These are phyloP conservation scores for Irpex sp. DNA, from an alignment of 1,284 basidiomycete species.

Conservation along the genomic window DNA sequence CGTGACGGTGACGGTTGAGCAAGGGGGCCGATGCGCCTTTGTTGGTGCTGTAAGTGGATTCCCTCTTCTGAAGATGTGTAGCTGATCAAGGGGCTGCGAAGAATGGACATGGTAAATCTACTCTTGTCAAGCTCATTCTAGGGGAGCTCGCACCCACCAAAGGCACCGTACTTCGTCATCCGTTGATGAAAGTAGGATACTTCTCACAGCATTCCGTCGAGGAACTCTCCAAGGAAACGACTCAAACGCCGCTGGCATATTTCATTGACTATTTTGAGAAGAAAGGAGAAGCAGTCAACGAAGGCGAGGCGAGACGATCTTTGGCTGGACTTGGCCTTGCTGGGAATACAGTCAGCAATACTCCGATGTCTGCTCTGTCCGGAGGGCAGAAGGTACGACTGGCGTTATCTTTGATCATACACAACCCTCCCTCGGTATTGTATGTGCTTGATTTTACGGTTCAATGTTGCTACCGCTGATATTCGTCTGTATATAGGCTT, in stretches of 20 bases:
- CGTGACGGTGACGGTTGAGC: conserved; percentile 52
- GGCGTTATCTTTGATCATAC: conserved; percentile 42
- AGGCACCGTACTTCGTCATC: conserved; percentile 55
- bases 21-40: conserved; percentile 50
- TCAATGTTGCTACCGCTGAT: conserved; percentile 14
- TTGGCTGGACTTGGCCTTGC: conserved; percentile 47
- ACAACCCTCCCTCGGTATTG: conserved; percentile 45
- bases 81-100: not conserved
- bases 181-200: conserved; percentile 50
- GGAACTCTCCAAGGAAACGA: conserved; percentile 30
- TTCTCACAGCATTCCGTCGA: conserved; percentile 56
- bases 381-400: conserved; percentile 56
- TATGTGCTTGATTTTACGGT: conserved; percentile 7
- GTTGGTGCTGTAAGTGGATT: conserved; percentile 35
- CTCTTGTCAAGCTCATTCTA: conserved; percentile 53
- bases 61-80: not conserved
- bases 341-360: conserved; percentile 39
- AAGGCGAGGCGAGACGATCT: conserved; percentile 33
- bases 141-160: conserved; percentile 43
- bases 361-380: conserved; percentile 41
- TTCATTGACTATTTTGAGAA: conserved; percentile 29
- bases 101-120: conserved; percentile 57
- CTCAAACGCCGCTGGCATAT: conserved; percentile 35
- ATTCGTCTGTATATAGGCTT: conserved; percentile 20
- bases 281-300: conserved; percentile 26